These are phyloP conservation scores for Pyricularia grisea DNA, from an alignment of 2,329 filamentous ascomycete species.

Conservation along the genomic window DNA sequence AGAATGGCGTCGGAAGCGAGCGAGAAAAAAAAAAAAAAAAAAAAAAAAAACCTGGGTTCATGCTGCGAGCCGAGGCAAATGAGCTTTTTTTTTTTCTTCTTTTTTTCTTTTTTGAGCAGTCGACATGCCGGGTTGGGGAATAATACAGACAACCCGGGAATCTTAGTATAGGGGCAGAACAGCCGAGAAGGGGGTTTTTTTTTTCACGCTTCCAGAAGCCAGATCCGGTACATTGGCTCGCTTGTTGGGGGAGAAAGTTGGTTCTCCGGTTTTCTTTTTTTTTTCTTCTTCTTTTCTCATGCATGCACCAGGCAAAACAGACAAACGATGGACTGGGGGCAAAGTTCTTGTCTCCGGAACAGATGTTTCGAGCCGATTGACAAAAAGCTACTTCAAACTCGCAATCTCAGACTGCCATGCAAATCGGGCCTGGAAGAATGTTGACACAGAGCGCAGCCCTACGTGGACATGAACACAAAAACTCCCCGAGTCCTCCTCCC, in stretches of 20 bases:
- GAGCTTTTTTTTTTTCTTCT: too few species aligned
- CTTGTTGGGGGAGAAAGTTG: not conserved
- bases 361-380: not conserved
- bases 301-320: not conserved
- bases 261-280: not conserved
- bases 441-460: not conserved
- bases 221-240: not conserved
- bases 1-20: too few species aligned
- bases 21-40: too few species aligned
- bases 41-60: too few species aligned
- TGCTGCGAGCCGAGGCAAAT: too few species aligned
- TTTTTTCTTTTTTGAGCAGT: too few species aligned
- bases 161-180: not conserved
- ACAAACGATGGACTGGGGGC: not conserved
- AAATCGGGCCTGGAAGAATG: not conserved
- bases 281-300: not conserved
- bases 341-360: not conserved
- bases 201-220: not conserved
- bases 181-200: not conserved
- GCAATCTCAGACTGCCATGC: not conserved
- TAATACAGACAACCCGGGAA: not conserved
- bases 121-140: too few species aligned
- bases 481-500: too few species aligned
- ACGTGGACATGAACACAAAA: not conserved
- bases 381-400: not conserved